Evolutionary conservation across 2,329 filamentous ascomycete genomes (phyloP), one percentile per base, ranked within the genome.

Genomic region (Lecanosticta acicola): DNA sequence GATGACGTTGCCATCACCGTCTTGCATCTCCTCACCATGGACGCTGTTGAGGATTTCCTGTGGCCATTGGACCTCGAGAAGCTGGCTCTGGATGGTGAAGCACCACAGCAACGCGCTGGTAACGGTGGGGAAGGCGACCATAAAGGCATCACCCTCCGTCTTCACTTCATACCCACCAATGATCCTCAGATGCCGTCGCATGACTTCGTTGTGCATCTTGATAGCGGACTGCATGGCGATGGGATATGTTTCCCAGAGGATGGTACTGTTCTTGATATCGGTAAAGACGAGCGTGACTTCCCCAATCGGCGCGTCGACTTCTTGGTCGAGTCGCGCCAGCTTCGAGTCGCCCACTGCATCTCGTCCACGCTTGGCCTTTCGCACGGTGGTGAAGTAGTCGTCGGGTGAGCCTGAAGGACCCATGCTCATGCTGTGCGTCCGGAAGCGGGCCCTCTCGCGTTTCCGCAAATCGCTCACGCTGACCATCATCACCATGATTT

Each of bases 401-500:
- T 87, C 84, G 1, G 80, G 78, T 17, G 87, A 77, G 3, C 84
- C 79, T 16, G 85, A 84, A 1, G 87, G 85, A 42, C 87, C 87
- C 68, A 94, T 79, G 11, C 87, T 88, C 77, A 94, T 84, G 69
- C 86, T 94, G 59, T 89, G 82, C 33, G 87, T 87, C 45, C 87
- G 79, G 66, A 85, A 71, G 69, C 83, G 67, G 43, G 84, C 85
- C 53, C 85, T 80, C 64, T 94, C 86, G 46, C 88, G 81, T 63
- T 87, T 86, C 69, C 94, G 91, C 43, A 98, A 72, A 62, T 97
- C 90, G 45, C 85, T 84, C 32, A 98, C 85, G 45, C 90, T 91
- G 44, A 98, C 83, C 74, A 98, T 87, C 91, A 97, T 97, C 36
- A 98, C 88, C 90, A 97, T 97, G 53, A 97, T 87, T 71, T 98